A percentile compares a stretch with the other conserved stretches of the same genome.
Evolutionary conservation across 2,329 filamentous ascomycete species (phyloP).

Genomic region (Ophiosphaerella herpotricha): DNA sequence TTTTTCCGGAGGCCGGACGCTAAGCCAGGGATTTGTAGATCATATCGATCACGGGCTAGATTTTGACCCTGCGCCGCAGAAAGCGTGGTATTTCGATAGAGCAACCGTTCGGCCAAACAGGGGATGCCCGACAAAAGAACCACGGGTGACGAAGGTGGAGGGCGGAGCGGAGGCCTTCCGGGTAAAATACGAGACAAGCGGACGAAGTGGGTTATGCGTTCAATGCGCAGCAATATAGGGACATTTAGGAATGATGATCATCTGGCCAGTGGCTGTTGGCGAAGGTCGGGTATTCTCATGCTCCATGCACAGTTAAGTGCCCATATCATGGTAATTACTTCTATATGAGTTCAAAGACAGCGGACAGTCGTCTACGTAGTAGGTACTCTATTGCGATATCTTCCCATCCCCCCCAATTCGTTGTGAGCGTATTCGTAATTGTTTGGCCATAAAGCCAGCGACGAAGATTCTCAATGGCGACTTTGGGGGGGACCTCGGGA

Average conservation of each 20-base stretch:
- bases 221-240: slow-evolving; percentile 11
- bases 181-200: slow-evolving; percentile 3
- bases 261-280: neutral
- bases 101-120: neutral
- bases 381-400: no score
- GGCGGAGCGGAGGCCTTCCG: slow-evolving; percentile 6
- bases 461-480: no score
- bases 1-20: neutral
- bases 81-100: no score
- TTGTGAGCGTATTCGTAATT: no score
- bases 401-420: no score
- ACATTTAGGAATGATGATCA: neutral
- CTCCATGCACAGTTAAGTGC: neutral
- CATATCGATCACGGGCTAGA: neutral
- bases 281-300: neutral
- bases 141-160: neutral
- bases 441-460: no score
- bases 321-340: no score
- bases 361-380: no score
- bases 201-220: slow-evolving; percentile 13
- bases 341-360: no score
- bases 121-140: neutral
- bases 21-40: slow-evolving; percentile 9
- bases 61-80: no score
- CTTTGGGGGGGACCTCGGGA: no score